Evolutionary conservation across 1,139 yeast genomes (phyloP), one percentile per base, ranked within the genome.

Genomic region (Magnusiomyces suaveolens): DNA sequence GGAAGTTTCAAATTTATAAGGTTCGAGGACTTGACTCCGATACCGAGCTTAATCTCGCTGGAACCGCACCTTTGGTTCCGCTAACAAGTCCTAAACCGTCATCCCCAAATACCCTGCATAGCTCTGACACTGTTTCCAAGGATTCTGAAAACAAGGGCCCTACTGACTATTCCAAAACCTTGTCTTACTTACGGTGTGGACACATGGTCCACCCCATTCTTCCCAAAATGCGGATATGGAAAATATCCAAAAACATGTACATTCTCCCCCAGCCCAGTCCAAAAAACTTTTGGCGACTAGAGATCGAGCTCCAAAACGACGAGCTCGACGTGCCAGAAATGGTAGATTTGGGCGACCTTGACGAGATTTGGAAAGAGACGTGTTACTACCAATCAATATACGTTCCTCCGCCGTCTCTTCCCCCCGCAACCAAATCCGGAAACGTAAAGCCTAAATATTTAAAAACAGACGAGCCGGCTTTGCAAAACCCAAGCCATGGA

Each of bases 231-330:
- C 79, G 82, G 62, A 72, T 84, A 1, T 70, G 84, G 55, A 74
- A 86, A 59, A 75, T 81, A 1, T 73, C 72, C 36, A 63, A 65
- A 50, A 75, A 76, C 59, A 82, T 81, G 57, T 83, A 82, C 62
- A 73, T 84, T 1, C 64, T 85, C 36, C 87, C 89, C 0, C 73
- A 84, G 59, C 80, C 80, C 10, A 83, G 83, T 60, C 90, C 90
- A 0, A 84, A 82, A 56, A 70, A 89, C 60, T 84, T 81, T 66
- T 84, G 90, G 90, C 76, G 81, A 56, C 76, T 84, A 1, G 74
- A 74, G 38, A 65, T 84, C 3, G 73, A 41, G 25, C 25, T 41
- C 20, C 51, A 23, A 16, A 38, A 46, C 21, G 44, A 23, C 10
- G 44, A 36, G 6, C 12, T 24, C 20, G 44, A 38, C n/a, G 20